Percentiles rank a stretch among this genome's conserved stretches.
phyloP scores from a whole-genome alignment of 1,284 basidiomycete species.

The Ceratobasidium papillatum region DNA sequence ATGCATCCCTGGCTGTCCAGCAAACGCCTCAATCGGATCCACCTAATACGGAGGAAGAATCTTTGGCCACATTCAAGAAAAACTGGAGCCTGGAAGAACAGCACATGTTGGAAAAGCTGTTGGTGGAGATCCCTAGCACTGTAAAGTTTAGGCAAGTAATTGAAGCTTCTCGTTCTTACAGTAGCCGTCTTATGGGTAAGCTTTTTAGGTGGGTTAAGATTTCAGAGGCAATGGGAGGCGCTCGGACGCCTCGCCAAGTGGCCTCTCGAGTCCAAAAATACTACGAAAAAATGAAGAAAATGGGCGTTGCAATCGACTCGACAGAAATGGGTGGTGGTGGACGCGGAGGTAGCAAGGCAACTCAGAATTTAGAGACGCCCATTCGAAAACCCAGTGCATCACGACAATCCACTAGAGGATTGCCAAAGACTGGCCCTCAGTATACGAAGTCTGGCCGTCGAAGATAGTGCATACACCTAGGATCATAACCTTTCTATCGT shows the following conservation, averaged over 20 bases:
- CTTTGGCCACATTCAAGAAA: slow-evolving; percentile 75
- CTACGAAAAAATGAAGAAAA: slow-evolving; percentile 79
- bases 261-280: slow-evolving; percentile 86
- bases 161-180: background rate
- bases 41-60: slow-evolving; percentile 38
- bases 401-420: slow-evolving; percentile 32
- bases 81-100: slow-evolving; percentile 79
- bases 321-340: slow-evolving; percentile 36
- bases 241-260: slow-evolving; percentile 78
- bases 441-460: slow-evolving; percentile 37
- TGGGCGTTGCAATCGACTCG: slow-evolving; percentile 58
- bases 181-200: background rate
- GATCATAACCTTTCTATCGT: background rate
- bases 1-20: background rate
- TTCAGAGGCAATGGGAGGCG: slow-evolving; percentile 77
- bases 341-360: slow-evolving; percentile 36
- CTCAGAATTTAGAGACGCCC: slow-evolving; percentile 8
- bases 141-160: slow-evolving; percentile 70
- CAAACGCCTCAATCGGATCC: background rate
- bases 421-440: slow-evolving; percentile 31
- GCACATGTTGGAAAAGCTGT: slow-evolving; percentile 71
- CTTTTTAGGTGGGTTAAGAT: slow-evolving; percentile 75
- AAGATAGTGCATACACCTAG: slow-evolving; percentile 17
- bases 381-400: background rate
- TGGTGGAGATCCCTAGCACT: slow-evolving; percentile 78